Percentiles rank a stretch among this genome's conserved stretches.
Conservation (phyloP, 2,329 filamentous ascomycete genomes). For the Teratosphaeria nubilosa region DNA sequence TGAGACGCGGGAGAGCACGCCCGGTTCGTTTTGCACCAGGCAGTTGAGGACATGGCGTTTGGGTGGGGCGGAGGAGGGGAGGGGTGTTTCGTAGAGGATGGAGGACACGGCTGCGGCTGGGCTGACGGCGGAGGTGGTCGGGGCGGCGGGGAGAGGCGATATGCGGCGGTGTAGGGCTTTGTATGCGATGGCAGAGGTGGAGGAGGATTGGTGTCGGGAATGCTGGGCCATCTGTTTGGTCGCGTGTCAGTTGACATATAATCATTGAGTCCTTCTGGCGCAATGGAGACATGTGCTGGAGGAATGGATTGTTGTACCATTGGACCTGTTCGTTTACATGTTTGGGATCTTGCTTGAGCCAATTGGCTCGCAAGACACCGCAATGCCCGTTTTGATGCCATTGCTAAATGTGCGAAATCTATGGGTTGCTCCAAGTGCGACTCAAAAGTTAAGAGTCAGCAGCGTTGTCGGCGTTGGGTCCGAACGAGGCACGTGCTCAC, state of each 20-base stretch:
- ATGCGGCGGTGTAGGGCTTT: slow-evolving; percentile 91
- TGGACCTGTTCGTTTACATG: not conserved
- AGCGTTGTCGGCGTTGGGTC: not conserved
- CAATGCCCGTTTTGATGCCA: not conserved
- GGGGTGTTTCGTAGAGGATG: slow-evolving; percentile 96
- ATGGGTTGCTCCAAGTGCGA: not conserved
- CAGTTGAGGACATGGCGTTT: slow-evolving; percentile 98
- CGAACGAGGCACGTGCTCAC: not conserved
- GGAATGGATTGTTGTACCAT: not conserved
- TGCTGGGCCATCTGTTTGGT: not conserved
- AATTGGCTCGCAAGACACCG: not conserved
- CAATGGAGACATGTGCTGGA: not conserved
- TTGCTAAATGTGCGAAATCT: not conserved
- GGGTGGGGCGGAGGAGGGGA: slow-evolving; percentile 69
- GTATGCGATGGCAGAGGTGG: slow-evolving; percentile 90
- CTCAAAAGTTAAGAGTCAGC: not conserved
- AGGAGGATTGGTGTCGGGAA: slow-evolving; percentile 41
- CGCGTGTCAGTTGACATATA: not conserved
- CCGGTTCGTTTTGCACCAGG: slow-evolving; percentile 96
- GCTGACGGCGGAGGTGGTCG: slow-evolving; percentile 64
- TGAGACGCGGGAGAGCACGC: slow-evolving; percentile 90
- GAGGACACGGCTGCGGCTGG: slow-evolving; percentile 92
- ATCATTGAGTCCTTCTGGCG: not conserved
- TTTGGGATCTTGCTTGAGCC: not conserved
- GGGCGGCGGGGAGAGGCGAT: slow-evolving; percentile 67